Conservation (phyloP, 2,329 filamentous ascomycete species). For the Mariannaea sp. region DNA sequence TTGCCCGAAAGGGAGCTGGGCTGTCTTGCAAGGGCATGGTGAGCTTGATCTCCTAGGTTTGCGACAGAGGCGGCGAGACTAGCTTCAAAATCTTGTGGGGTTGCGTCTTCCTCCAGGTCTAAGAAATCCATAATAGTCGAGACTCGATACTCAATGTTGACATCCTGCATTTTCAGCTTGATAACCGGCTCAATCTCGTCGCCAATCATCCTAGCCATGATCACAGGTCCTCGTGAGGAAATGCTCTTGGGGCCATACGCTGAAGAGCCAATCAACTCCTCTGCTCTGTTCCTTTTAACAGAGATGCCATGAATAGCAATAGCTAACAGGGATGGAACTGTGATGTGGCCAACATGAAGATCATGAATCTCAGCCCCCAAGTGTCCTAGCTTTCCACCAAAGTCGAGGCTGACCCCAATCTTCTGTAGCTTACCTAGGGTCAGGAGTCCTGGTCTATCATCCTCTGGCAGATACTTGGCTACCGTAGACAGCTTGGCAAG, state of each 20-base stretch:
- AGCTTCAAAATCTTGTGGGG: slow-evolving; percentile 73
- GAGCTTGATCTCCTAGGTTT: slow-evolving; percentile 70
- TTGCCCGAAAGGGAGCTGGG: slow-evolving; percentile 34
- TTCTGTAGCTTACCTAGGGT: slow-evolving; percentile 72
- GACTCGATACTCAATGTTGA: slow-evolving; percentile 88
- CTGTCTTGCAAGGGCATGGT: slow-evolving; percentile 49
- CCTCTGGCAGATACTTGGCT: slow-evolving; percentile 92
- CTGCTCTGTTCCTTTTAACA: slow-evolving; percentile 66
- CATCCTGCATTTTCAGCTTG: slow-evolving; percentile 83
- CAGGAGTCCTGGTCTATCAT: slow-evolving; percentile 88
- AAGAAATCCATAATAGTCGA: slow-evolving; percentile 81
- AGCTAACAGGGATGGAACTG: slow-evolving; percentile 80
- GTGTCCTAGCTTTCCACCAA: slow-evolving; percentile 72
- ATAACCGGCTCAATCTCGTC: slow-evolving; percentile 93
- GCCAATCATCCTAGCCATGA: slow-evolving; percentile 89
- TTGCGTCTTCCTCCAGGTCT: slow-evolving; percentile 68
- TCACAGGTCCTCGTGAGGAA: slow-evolving; percentile 51
- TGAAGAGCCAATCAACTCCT: slow-evolving; percentile 70
- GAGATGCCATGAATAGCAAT: slow-evolving; percentile 70
- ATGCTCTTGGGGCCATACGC: slow-evolving; percentile 37
- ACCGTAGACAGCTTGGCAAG: slow-evolving; percentile 82
- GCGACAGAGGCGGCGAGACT: slow-evolving; percentile 80
- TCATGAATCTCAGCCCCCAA: slow-evolving; percentile 63
- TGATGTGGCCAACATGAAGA: slow-evolving; percentile 79
- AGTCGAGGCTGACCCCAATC: slow-evolving; percentile 62